Evolutionary conservation across 2,329 filamentous ascomycete genomes (phyloP), one percentile per base, ranked within the genome.

Genomic region (Lasiodiplodia theobromae): DNA sequence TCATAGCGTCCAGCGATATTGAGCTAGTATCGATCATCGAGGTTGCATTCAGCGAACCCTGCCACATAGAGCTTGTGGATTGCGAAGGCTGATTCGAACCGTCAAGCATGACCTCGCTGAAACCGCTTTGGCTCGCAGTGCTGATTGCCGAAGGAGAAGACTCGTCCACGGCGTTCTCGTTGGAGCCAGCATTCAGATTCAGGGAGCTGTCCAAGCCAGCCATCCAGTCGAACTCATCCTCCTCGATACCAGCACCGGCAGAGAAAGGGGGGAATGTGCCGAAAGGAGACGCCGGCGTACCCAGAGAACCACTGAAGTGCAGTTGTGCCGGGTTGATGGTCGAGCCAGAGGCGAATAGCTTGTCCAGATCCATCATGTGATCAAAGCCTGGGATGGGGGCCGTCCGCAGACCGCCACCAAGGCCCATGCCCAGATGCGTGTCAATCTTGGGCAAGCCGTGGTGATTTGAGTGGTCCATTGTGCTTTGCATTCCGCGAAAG

Each of bases 61-160:
- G 77, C 80, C 80, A 81, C 75, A 80, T 77, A 47, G 76, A 72
- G 63, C 74, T 71, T 21, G 78, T 78, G 31, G 77, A 77, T 37
- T 76, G 75, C 12, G 69, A 25, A 16, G 67, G 51, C 67, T 80
- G 78, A 25, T 80, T 80, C 34, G 81, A 83, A 37, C 92, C 93
- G 79, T 97, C 94, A 69, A 96, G 85, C 91, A 97, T 94, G 69
- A 94, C 89, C 77, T 98, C 96, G 80, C 93, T 96, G 79, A 94
- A 92, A 63, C 91, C 92, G 78, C 92, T 95, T 76, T 96, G 94
- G 80, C 94, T 98, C 69, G 92, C 93, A 53, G 93, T 97, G 82
- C 95, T 98, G 79, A 98, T 95, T 57, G 94, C 94, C 10, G 96
- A 98, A 18, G 96, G 96, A 16, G 96, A 98, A 12, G 96, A 98